A percentile compares a stretch with the other conserved stretches of the same genome.
These are phyloP conservation scores for Strombidium stylifer DNA, from an alignment of 73 alveolate genomes.

Conservation along the genomic window DNA sequence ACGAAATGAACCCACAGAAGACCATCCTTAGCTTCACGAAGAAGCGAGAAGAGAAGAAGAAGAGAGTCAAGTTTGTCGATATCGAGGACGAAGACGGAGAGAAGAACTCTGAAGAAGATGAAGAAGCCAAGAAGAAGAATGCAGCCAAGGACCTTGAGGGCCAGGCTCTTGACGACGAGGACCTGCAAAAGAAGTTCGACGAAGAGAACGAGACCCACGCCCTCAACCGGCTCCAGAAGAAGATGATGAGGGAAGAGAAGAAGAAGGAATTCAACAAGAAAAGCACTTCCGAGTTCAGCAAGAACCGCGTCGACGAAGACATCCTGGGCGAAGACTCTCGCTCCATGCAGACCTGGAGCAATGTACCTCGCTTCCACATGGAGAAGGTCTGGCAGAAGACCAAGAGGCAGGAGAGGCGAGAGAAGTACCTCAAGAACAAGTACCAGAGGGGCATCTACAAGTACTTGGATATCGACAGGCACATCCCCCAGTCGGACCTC, in stretches of 20 bases:
- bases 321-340: slow-evolving; percentile 13
- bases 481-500: background rate
- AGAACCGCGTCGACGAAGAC: background rate
- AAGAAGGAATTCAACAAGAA: no score
- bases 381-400: slow-evolving; percentile 8
- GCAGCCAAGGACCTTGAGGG: no score
- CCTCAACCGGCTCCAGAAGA: no score
- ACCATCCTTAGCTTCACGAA: background rate
- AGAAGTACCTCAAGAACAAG: background rate
- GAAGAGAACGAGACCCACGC: slow-evolving; percentile 18
- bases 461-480: background rate
- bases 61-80: background rate
- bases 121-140: no score
- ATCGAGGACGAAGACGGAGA: background rate
- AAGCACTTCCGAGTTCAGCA: no score
- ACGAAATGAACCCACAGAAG: background rate
- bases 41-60: background rate
- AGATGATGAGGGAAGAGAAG: background rate
- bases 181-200: slow-evolving; percentile 6
- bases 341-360: slow-evolving; percentile 11
- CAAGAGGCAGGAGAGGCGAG: background rate
- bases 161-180: no score
- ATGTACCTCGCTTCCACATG: slow-evolving; percentile 29
- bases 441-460: slow-evolving; percentile 14
- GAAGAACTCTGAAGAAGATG: slow-evolving; percentile 1